These are phyloP conservation scores for Candida dendrica DNA, from an alignment of 805 yeast species.

Conservation along the genomic window DNA sequence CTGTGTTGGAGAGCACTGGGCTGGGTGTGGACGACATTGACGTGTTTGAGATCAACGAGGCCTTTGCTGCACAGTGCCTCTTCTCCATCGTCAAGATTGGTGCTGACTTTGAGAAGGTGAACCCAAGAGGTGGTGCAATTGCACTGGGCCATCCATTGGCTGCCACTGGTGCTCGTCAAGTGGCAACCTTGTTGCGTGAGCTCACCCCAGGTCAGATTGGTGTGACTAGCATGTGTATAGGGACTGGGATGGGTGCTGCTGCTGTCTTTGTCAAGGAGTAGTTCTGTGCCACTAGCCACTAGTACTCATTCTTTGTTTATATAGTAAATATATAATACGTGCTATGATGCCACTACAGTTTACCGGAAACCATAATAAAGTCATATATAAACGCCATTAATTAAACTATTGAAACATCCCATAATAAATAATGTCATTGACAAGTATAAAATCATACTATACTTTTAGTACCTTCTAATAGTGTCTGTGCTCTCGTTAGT, in stretches of 20 bases:
- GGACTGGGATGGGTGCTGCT: conserved; percentile 99
- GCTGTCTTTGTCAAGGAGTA: conserved; percentile 78
- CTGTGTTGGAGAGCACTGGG: conserved; percentile 56
- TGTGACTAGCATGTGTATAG: conserved; percentile 93
- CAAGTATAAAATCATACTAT: not conserved
- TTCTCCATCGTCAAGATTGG: conserved; percentile 62
- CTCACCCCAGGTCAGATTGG: conserved; percentile 77
- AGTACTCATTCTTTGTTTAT: too few relatives aligned
- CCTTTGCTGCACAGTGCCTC: conserved; percentile 92
- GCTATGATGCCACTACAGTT: too few relatives aligned
- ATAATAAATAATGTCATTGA: not conserved
- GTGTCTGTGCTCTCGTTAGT: conserved; percentile 17
- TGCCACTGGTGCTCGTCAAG: conserved; percentile 62
- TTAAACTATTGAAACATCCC: not conserved
- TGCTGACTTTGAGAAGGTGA: conserved; percentile 64
- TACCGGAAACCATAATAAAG: too few relatives aligned
- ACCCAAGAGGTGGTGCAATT: conserved; percentile 94
- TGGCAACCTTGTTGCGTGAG: conserved; percentile 81
- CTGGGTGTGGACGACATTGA: conserved; percentile 58
- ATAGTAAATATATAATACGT: too few relatives aligned
- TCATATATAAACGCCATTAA: not conserved
- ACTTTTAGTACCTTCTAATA: conserved; percentile 19
- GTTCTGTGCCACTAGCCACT: too few relatives aligned
- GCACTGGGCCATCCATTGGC: conserved; percentile 95
- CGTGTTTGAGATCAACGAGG: conserved; percentile 88